Base-by-base conservation (phyloP, 768 basidiomycete genomes). In the Leccinum longicurvipes region DNA sequence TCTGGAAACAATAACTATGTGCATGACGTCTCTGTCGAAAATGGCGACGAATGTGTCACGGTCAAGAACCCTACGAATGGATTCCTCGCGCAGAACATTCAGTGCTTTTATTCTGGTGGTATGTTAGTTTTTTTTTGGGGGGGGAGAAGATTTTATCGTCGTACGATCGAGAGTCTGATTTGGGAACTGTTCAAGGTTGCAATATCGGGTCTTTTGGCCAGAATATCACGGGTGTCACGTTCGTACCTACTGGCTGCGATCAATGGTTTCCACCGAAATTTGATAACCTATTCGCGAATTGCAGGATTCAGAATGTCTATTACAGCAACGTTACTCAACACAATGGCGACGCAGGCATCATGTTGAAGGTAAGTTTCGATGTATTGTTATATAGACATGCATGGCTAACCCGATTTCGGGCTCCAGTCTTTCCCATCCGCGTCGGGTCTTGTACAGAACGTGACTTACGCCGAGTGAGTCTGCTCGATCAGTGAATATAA, bases 1-100 rank as follows among this genome's bases (percentile, higher is more conserved):
- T 63, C 58, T 6, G 71, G 71, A 15, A 71, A 68, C 31, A 64
- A 67, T 55, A 66, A 70, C 51, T 63, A 63, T 36, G 67, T 75
- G 23, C 72, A 73, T 47, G 71, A 74, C 32, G 64, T 73, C 45
- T 60, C 62, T 6, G 68, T 75, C 23, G 71, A 71, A 51, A 72
- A 67, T 45, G 69, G 64, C 23, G 62, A 66, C 36, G 65, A 74
- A 47, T 73, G 71, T 46, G 67, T 73, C 15, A 72, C 70, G 0
- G 67, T 73, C 54, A 73, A 74, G 49, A 47, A 68, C 2, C 67
- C 72, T 4, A 68, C 71, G 4, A 49, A 67, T 17, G 55, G 63
- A 27, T 64, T 56, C 41, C 6, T 50, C 17, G 56, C 45, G 19
- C 51, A 62, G 44, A 59, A 62, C 21, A 48, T 65, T 4, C 47